Base-by-base conservation (phyloP, 257 asterid genomes). In the Ballota nigra region DNA sequence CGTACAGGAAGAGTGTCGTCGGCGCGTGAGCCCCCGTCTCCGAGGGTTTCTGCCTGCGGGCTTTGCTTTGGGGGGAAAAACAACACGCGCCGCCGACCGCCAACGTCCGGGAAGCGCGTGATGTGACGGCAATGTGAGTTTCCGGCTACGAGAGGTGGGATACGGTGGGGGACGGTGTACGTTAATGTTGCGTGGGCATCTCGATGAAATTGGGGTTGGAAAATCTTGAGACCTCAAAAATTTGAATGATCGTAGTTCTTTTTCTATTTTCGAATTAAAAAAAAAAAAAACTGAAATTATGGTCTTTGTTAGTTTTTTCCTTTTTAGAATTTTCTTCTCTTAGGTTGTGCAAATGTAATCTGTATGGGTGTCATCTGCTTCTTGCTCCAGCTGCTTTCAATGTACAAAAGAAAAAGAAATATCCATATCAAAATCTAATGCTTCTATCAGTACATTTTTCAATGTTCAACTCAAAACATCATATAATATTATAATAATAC, bases 11-110 rank as follows among this genome's bases (percentile, higher is more conserved):
- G 69, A 65, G 83, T 75, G 3, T 68, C 85, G 18, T 73, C 80
- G 74, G 79, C 83, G 29, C 65, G 75, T 6, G 92, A 87, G 59
- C 88, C 88, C 68, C 77, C 82, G 33, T 87, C 88, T 33, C 92
- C 90, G 1, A 84, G 70, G 81, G 81, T 85, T 1, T 79, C 89
- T 12, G 85, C 83, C 0, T 85, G 83, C 61, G 89, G 87, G 3
- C 76, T 67, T 9, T 84, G 82, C 77, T 29, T 82, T 15, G 82
- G 73, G 40, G 80, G 76, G 36, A 23, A 60, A 6, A 63, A 68
- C 8, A 83, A 83, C 77, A 72, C 82, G 55, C 86, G 80, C 80
- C 83, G 80, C 75, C 88, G 82, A 4, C 79, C 78, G 63, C 78
- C 80, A 5, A 75, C 66, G 77, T 64, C 81, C 36, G 83, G 86